Conservation (phyloP, 306 rosid genomes). For the Benincasa hispida region DNA sequence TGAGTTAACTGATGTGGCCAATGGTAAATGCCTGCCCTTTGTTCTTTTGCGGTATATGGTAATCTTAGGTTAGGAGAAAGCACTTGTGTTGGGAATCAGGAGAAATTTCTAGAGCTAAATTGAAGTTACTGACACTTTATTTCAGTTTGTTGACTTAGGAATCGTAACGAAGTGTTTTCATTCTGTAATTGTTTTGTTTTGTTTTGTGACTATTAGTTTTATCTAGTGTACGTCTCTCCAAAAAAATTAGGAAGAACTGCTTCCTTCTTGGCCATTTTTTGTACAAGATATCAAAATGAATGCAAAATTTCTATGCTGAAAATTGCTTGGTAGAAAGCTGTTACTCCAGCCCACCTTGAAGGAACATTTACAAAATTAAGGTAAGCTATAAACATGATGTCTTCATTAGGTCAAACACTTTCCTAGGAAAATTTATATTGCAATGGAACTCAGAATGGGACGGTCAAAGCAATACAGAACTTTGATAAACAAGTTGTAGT, state of each 20-base stretch:
- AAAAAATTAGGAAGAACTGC: neutral
- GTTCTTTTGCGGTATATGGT: neutral
- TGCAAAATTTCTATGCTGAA: neutral
- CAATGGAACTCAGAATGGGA: neutral
- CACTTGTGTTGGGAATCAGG: neutral
- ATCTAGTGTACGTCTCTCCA: neutral
- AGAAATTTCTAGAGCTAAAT: neutral
- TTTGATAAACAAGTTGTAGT: neutral
- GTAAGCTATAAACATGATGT: neutral
- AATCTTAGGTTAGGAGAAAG: neutral
- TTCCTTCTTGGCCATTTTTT: neutral
- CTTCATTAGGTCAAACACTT: neutral
- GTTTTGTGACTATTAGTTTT: neutral
- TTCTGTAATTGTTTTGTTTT: neutral
- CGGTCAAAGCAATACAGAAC: neutral
- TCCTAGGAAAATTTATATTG: neutral
- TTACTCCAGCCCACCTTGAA: neutral
- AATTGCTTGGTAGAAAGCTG: neutral
- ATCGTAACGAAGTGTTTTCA: neutral
- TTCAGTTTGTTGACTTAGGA: neutral
- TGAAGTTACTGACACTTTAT: neutral
- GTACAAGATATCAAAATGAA: neutral
- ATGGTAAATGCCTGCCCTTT: constrained; percentile 31
- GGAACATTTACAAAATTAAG: neutral
- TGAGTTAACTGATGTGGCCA: constrained; percentile 82